Base-by-base conservation (phyloP, 75 land plant species). In the Cunninghamia lanceolata region DNA sequence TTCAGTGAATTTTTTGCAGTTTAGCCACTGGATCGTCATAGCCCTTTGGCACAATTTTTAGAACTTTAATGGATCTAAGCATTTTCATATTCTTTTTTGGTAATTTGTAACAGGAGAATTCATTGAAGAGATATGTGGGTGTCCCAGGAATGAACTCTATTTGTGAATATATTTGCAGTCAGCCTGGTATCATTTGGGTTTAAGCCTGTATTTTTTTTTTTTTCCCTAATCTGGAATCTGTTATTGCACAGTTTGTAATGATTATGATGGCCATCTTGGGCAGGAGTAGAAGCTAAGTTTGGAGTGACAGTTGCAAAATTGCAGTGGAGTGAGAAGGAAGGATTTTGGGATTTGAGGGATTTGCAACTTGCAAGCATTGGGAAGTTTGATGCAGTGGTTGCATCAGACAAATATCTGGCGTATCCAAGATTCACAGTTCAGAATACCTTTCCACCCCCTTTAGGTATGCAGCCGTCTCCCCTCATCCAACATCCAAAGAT, bases 91-190 rank as follows among this genome's bases (percentile, higher is more conserved):
- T 9, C 43, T 43, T 43, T 16, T 42, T 28, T 13, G 3, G 13
- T 25, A 43, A 2, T 84, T 63, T 76, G 4, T 53, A 7, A 14
- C 75, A 95, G 94, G 94, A 84, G 74, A 66, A 84, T 53, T 19
- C 74, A 80, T 86, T 39, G 78, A 91, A 89, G 90, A 90, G 88
- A 86, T 96, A 95, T 91, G 98, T 96, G 40, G 98, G 96, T 77
- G 89, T 95, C 71, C 98, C 95, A 25, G 94, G 94, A 75, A 96
- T 96, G 98, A 96, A 96, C 85, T 89, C 96, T 38, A 90, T 96
- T 4, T 96, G 98, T 81, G 94, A 91, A 87, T 92, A 94, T 43
- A 85, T 96, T 16, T 93, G 95, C 66, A 43, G 47, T 28, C 89
- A 91, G 53, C 90, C 93, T 87, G 98, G 98, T 96, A 87, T 54